Conservation (phyloP, 1,284 basidiomycete species). For the Sphagnurus paluster region DNA sequence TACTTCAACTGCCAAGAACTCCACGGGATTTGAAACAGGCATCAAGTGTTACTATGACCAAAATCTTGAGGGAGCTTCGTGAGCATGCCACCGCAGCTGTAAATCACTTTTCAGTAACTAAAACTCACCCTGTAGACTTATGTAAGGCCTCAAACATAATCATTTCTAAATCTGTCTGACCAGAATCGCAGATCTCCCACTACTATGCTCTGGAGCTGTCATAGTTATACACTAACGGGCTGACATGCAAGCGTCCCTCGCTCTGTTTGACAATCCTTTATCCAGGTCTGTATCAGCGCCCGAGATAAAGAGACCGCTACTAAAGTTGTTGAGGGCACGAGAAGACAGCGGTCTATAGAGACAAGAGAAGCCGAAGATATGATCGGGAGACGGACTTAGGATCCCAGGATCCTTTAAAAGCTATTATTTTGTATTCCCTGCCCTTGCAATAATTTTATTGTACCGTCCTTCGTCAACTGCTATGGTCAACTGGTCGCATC, state of each 20-base stretch:
- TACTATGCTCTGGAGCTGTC: conserved; percentile 6
- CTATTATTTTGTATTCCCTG: conserved; percentile 5
- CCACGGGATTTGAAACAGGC: conserved; percentile 11
- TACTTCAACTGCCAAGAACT: conserved; percentile 9
- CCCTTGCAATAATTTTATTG: background rate
- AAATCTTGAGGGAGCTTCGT: conserved; percentile 1
- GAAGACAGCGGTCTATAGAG: conserved; percentile 15
- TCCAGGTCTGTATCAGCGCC: conserved; percentile 4
- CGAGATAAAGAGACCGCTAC: conserved; percentile 11
- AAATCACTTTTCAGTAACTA: background rate
- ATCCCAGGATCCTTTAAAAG: conserved; percentile 13
- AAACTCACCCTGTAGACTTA: background rate
- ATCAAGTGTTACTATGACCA: conserved; percentile 1
- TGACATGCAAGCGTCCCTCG: conserved; percentile 7
- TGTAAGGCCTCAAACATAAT: conserved; percentile 15
- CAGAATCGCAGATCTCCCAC: conserved; percentile 13
- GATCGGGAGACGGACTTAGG: conserved; percentile 20
- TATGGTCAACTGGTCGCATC: conserved; percentile 62
- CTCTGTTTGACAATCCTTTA: conserved; percentile 1
- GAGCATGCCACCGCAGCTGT: conserved; percentile 6
- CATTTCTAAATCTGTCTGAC: conserved; percentile 12
- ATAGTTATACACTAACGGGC: conserved; percentile 4
- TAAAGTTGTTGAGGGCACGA: conserved; percentile 6
- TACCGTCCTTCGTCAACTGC: background rate
- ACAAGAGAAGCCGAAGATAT: conserved; percentile 22